These are phyloP conservation scores for Boletus rufocinnamomeus DNA, from an alignment of 768 basidiomycete species.

Conservation along the genomic window DNA sequence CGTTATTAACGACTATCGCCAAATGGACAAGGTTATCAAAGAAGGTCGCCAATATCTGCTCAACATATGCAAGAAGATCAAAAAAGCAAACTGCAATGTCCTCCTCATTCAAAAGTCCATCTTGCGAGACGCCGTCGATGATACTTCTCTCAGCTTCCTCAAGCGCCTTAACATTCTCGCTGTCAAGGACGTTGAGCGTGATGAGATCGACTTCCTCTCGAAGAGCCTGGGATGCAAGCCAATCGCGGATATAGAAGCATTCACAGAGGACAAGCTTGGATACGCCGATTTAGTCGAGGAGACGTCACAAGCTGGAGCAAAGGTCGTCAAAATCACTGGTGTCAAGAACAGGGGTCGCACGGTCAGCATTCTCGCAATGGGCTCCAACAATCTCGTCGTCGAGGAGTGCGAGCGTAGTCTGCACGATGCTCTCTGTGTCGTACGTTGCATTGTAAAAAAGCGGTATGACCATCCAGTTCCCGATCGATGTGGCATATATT, in stretches of 20 bases:
- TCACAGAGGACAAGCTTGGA: conserved; percentile 97
- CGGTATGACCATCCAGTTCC: conserved; percentile 52
- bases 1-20: conserved; percentile 98
- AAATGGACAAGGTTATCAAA: conserved; percentile 99
- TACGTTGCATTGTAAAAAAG: conserved; percentile 97
- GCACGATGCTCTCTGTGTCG: conserved; percentile 98
- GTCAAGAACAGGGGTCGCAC: conserved; percentile 94
- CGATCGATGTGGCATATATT: not conserved
- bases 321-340: conserved; percentile 93
- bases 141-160: conserved; percentile 95
- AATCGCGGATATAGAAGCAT: conserved; percentile 95
- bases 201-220: conserved; percentile 96
- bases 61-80: conserved; percentile 98
- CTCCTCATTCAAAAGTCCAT: conserved; percentile 99
- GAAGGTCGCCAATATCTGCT: conserved; percentile 98
- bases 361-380: conserved; percentile 94
- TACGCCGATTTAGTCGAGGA: conserved; percentile 97
- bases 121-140: conserved; percentile 98
- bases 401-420: conserved; percentile 97
- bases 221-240: conserved; percentile 96
- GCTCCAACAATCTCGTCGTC: conserved; percentile 87
- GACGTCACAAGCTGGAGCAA: conserved; percentile 73
- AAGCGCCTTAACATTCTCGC: conserved; percentile 95
- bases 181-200: conserved; percentile 96
- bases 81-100: conserved; percentile 99